Evolutionary conservation across 495 filamentous ascomycete species (phyloP).

Genomic region (Evernia prunastri): DNA sequence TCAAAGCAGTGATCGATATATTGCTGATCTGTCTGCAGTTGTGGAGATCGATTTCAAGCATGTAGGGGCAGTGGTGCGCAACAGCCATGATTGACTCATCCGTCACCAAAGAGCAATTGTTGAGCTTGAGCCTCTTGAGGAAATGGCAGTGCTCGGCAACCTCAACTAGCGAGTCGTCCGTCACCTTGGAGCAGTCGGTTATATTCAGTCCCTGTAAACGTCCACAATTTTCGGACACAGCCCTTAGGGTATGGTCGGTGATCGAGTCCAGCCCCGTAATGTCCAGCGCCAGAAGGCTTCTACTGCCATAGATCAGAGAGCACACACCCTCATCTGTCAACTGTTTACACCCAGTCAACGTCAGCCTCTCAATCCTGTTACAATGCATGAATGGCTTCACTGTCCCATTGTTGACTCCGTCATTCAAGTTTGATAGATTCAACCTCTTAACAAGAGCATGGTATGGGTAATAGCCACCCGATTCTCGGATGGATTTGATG

Average conservation of each 20-base stretch:
- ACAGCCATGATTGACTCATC: slow-evolving; percentile 77
- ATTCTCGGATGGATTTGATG: slow-evolving; percentile 62
- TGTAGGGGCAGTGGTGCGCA: slow-evolving; percentile 78
- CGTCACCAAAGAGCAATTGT: slow-evolving; percentile 72
- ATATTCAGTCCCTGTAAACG: slow-evolving; percentile 92
- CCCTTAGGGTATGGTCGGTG: slow-evolving; percentile 73
- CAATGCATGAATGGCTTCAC: slow-evolving; percentile 74
- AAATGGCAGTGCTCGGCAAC: slow-evolving; percentile 78
- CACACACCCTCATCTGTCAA: slow-evolving; percentile 79
- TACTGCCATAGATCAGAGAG: slow-evolving; percentile 70
- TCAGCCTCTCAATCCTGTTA: slow-evolving; percentile 88
- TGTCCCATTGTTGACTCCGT: slow-evolving; percentile 80
- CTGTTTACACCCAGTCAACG: slow-evolving; percentile 80
- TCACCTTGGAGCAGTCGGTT: slow-evolving; percentile 74
- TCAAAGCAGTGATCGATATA: slow-evolving; percentile 68
- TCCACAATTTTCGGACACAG: slow-evolving; percentile 73
- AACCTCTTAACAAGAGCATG: slow-evolving; percentile 80
- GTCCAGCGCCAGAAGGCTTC: slow-evolving; percentile 81
- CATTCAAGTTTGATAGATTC: slow-evolving; percentile 74
- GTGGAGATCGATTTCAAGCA: slow-evolving; percentile 94
- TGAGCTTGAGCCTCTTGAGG: slow-evolving; percentile 91
- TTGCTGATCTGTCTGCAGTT: slow-evolving; percentile 76
- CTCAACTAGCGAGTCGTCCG: slow-evolving; percentile 75
- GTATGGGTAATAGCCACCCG: slow-evolving; percentile 74
- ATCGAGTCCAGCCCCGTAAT: slow-evolving; percentile 73